Conservation (phyloP, 345 rosid species). For the Arabis alpina region DNA sequence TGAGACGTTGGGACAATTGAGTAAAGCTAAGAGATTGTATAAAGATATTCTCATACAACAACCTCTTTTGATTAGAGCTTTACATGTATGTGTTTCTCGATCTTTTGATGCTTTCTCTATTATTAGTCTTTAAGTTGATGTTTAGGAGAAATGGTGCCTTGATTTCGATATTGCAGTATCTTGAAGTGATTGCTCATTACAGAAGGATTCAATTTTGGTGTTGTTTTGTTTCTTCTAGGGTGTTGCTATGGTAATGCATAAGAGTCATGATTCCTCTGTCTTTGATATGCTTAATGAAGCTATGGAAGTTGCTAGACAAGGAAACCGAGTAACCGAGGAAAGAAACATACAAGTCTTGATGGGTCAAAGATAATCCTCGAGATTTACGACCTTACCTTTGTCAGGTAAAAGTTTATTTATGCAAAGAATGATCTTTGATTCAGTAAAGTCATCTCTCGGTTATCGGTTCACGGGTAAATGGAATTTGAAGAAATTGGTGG, state of each 20-base stretch:
- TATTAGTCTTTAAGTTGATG: too few relatives aligned
- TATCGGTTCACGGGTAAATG: background rate
- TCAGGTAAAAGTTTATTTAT: conserved; percentile 58
- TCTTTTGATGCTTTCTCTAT: too few relatives aligned
- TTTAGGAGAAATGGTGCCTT: conserved; percentile 23
- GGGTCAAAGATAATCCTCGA: conserved; percentile 86
- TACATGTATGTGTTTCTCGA: conserved; percentile 82
- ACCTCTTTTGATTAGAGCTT: conserved; percentile 84
- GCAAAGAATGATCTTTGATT: conserved; percentile 10
- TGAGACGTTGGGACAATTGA: conserved; percentile 74
- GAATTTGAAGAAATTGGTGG: conserved; percentile 8
- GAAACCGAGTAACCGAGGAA: conserved; percentile 73
- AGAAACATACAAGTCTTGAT: conserved; percentile 78
- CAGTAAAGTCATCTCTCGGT: background rate
- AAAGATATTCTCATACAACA: conserved; percentile 65
- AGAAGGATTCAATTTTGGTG: too few relatives aligned
- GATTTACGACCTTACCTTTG: conserved; percentile 98
- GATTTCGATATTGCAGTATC: too few relatives aligned
- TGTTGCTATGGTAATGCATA: conserved; percentile 92
- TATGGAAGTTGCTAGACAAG: conserved; percentile 58
- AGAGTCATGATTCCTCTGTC: conserved; percentile 69
- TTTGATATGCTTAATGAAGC: conserved; percentile 83
- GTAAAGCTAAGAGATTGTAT: conserved; percentile 66
- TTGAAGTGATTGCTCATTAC: too few relatives aligned
- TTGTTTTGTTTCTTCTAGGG: conserved; percentile 54